Percentiles rank a stretch among this genome's conserved stretches.
phyloP scores from a whole-genome alignment of 2,329 filamentous ascomycete species.

The Pseudogymnoascus destructans region DNA sequence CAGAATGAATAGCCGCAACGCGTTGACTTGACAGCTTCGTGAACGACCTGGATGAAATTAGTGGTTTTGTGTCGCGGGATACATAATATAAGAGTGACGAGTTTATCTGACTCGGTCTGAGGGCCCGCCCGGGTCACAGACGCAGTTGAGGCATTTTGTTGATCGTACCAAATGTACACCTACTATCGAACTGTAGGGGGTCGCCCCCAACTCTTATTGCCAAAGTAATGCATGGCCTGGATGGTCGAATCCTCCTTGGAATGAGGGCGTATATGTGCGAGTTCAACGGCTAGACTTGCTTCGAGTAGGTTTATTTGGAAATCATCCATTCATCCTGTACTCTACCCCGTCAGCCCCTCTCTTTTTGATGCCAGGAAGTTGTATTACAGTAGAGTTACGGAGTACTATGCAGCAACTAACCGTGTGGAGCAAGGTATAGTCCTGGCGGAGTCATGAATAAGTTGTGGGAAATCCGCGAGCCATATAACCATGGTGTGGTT shows the following conservation, averaged over 20 bases:
- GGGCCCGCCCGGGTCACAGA: neutral
- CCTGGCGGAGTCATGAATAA: constrained; percentile 2
- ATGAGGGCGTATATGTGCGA: neutral
- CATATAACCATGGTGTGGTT: neutral
- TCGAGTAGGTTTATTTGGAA: neutral
- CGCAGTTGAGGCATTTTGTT: neutral
- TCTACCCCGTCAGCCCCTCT: neutral
- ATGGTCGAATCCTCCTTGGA: neutral
- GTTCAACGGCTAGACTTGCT: neutral
- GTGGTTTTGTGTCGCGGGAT: constrained; percentile 2
- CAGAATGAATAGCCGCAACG: constrained; percentile 2
- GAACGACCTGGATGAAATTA: neutral
- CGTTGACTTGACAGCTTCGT: neutral
- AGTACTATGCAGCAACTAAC: neutral
- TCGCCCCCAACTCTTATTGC: constrained; percentile 6
- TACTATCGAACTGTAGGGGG: neutral
- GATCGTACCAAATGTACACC: neutral
- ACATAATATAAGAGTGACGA: constrained; percentile 1
- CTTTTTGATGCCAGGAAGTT: constrained; percentile 2
- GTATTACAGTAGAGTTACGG: neutral
- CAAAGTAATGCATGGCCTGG: constrained; percentile 3
- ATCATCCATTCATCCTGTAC: constrained; percentile 1
- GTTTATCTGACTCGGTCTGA: constrained; percentile 5
- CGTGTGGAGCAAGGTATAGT: constrained; percentile 3
- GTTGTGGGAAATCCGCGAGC: constrained; percentile 1